Conservation (phyloP, 2,329 filamentous ascomycete species). For the Colletotrichum trifolii region DNA sequence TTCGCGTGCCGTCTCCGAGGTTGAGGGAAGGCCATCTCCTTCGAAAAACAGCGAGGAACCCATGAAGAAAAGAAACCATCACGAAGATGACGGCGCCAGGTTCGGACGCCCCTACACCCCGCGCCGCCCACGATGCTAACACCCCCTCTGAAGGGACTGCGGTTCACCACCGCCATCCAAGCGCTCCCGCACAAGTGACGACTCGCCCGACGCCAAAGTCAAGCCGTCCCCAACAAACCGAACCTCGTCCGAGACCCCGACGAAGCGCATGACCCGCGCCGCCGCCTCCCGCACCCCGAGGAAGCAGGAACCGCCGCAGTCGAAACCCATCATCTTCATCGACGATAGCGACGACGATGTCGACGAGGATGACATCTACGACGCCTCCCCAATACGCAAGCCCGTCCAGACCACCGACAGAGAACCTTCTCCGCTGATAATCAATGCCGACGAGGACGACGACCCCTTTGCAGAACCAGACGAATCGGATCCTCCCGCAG, state of each 20-base stretch:
- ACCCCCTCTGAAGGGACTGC: conserved; percentile 40
- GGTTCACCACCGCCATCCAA: conserved; percentile 53
- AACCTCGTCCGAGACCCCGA: conserved; percentile 23
- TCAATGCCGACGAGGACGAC: conserved; percentile 41
- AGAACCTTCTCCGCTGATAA: conserved; percentile 34
- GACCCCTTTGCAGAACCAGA: conserved; percentile 31
- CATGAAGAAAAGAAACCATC: conserved; percentile 41
- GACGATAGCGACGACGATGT: conserved; percentile 39
- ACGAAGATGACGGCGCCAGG: conserved; percentile 14
- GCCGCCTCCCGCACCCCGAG: conserved; percentile 32
- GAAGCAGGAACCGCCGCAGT: conserved; percentile 23
- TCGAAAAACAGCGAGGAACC: conserved; percentile 14
- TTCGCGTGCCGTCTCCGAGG: conserved; percentile 23
- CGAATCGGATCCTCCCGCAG: no score
- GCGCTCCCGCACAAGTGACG: conserved; percentile 43
- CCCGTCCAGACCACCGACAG: conserved; percentile 10
- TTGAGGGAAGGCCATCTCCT: neutral
- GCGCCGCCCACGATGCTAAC: conserved; percentile 34
- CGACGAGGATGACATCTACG: conserved; percentile 30
- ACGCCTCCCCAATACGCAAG: conserved; percentile 36
- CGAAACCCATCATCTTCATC: conserved; percentile 38
- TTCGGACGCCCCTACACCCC: neutral
- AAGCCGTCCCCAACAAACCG: conserved; percentile 23
- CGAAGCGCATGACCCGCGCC: conserved; percentile 25
- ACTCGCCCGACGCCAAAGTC: conserved; percentile 28